Conservation (phyloP, 352 stramenopile genomes). For the Phytophthora pini region DNA sequence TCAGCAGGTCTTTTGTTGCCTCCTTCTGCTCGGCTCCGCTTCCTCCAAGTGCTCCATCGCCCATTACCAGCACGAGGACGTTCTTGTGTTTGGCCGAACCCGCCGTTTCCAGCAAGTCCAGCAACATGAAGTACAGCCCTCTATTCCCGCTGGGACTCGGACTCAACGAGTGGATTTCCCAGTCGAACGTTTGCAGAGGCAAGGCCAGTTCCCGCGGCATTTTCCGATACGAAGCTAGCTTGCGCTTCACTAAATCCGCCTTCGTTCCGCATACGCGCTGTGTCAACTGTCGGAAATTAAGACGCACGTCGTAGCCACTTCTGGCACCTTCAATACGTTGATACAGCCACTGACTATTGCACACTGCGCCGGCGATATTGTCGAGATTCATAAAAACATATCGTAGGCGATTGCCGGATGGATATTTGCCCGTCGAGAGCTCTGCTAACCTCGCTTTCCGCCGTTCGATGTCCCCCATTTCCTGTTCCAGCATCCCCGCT, state of each 20-base stretch:
- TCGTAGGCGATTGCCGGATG: constrained; percentile 20
- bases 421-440: constrained; percentile 23
- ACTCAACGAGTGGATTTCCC: constrained; percentile 36
- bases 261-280: constrained; percentile 28
- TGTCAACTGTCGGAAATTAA: constrained; percentile 46
- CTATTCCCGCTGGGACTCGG: constrained; percentile 40
- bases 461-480: constrained; percentile 21
- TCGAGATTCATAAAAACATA: constrained; percentile 57
- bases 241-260: constrained; percentile 10
- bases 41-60: constrained; percentile 38
- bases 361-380: constrained; percentile 42
- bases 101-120: constrained; percentile 29
- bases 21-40: constrained; percentile 39
- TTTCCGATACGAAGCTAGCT: constrained; percentile 42
- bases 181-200: constrained; percentile 27
- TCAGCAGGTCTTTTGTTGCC: constrained; percentile 39
- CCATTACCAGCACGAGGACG: constrained; percentile 51
- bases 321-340: constrained; percentile 31
- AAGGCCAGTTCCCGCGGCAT: constrained; percentile 33
- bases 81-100: constrained; percentile 33
- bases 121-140: constrained; percentile 42
- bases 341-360: constrained; percentile 36
- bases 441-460: constrained; percentile 18
- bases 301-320: constrained; percentile 33
- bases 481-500: constrained; percentile 26